Evolutionary conservation across 2,329 filamentous ascomycete species (phyloP).

Genomic region (Curvularia verruculosa): DNA sequence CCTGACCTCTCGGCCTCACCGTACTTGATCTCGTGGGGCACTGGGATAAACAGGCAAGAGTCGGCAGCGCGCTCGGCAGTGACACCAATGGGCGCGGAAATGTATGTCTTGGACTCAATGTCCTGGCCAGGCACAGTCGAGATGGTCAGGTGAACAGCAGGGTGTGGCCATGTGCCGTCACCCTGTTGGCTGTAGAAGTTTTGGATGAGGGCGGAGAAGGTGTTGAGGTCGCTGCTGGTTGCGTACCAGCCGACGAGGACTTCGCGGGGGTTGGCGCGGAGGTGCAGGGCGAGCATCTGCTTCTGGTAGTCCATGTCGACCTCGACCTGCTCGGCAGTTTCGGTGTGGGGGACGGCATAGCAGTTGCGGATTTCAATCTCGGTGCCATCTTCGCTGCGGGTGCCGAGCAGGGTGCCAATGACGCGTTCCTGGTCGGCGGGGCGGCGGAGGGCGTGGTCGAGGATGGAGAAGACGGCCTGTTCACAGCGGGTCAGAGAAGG

Average conservation of each 20-base stretch:
- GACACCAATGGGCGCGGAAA: slow-evolving; percentile 91
- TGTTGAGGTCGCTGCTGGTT: slow-evolving; percentile 95
- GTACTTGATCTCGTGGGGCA: slow-evolving; percentile 93
- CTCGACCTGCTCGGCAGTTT: slow-evolving; percentile 98
- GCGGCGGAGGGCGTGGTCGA: slow-evolving; percentile 91
- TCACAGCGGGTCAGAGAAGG: slow-evolving; percentile 13
- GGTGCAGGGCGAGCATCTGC: slow-evolving; percentile 94
- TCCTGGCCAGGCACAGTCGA: slow-evolving; percentile 86
- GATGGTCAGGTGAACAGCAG: slow-evolving; percentile 96
- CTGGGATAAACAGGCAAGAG: slow-evolving; percentile 95
- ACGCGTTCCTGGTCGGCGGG: slow-evolving; percentile 93
- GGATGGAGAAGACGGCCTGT: slow-evolving; percentile 68
- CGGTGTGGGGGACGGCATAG: slow-evolving; percentile 97
- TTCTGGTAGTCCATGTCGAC: slow-evolving; percentile 99
- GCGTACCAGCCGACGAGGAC: slow-evolving; percentile 98
- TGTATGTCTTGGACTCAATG: slow-evolving; percentile 91
- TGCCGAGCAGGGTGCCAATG: slow-evolving; percentile 93
- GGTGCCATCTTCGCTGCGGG: slow-evolving; percentile 92
- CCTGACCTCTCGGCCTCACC: slow-evolving; percentile 77
- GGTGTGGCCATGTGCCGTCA: slow-evolving; percentile 95
- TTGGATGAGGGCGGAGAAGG: slow-evolving; percentile 96
- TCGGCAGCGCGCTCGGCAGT: slow-evolving; percentile 94
- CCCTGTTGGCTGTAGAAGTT: slow-evolving; percentile 99
- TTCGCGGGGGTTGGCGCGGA: slow-evolving; percentile 93
- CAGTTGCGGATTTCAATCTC: slow-evolving; percentile 95